Evolutionary conservation across 208 protist genomes (phyloP).

Genomic region (Trypanosoma theileri): DNA sequence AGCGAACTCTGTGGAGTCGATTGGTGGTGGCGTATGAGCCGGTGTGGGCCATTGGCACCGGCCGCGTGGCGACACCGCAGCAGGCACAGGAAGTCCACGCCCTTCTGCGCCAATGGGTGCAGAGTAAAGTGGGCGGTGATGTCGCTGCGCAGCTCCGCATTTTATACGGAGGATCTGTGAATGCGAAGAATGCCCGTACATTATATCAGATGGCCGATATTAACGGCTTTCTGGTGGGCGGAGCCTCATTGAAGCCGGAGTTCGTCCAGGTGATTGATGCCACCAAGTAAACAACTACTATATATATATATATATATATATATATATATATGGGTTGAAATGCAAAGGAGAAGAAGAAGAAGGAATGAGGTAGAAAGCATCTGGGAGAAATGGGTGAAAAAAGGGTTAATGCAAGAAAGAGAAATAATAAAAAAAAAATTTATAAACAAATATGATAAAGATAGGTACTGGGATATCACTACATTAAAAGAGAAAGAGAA

Average conservation of each 20-base stretch:
- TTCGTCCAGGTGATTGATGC: conserved; percentile 95
- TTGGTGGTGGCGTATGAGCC: conserved; percentile 99
- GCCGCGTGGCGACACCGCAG: conserved; percentile 94
- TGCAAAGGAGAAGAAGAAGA: conserved; percentile 20
- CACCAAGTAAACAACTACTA: conserved; percentile 27
- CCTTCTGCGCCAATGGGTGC: conserved; percentile 90
- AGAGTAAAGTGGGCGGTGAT: conserved; percentile 79
- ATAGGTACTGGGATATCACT: no score
- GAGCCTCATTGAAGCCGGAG: conserved; percentile 96
- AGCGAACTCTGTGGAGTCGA: conserved; percentile 81
- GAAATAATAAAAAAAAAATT: no score
- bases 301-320: background rate
- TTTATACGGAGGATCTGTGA: conserved; percentile 98
- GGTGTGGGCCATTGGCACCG: conserved; percentile 99
- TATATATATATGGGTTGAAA: background rate
- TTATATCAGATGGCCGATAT: conserved; percentile 94
- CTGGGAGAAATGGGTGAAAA: conserved; percentile 3
- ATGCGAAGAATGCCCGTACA: conserved; percentile 81
- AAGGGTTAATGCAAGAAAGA: no score
- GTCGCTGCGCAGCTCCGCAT: conserved; percentile 92
- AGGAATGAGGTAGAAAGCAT: background rate
- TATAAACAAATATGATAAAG: no score
- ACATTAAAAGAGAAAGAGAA: no score
- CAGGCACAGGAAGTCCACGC: conserved; percentile 95
- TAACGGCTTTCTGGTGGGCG: conserved; percentile 99